Base-by-base conservation (phyloP, 345 rosid genomes). In the Citrus medica region DNA sequence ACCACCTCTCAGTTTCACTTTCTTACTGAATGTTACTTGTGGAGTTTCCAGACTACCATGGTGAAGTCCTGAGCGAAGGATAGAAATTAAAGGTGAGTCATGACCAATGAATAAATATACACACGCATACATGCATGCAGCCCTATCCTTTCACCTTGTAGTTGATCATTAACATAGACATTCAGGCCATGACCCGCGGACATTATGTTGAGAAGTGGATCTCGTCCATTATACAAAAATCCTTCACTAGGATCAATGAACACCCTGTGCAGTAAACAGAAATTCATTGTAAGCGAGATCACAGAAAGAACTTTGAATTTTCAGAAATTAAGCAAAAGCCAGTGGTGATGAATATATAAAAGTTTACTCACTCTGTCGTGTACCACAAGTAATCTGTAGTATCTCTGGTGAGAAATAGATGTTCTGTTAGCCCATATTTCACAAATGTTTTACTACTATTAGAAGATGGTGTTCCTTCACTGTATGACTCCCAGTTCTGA, bases 161-260 rank as follows among this genome's bases (percentile, higher is more conserved):
- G 90, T 85, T 91, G 88, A 13, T 95, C 98, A 69, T 92, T 92
- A 79, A 94, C 77, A 74, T 89, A 92, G 65, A 91, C 91, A 80
- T 88, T 88, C 80, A 91, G 82, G 37, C 83, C 92, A 83, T 91
- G 97, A 13, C 98, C 97, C 35, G 98, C 98, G 35, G 98, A 92
- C 79, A 37, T 46, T 76, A 82, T 70, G 0, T 82, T 90, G 69
- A 94, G 94, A 63, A 86, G 79, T 42, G 95, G 97, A 76, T 38
- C 35, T 33, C 89, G 82, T 67, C 95, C 95, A 19, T 73, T 83
- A 85, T 83, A 89, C 77, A 90, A 75, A 79, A 93, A 90, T 4
- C 77, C 83, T 85, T 94, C 98, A 67, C 78, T 69, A 7, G 87
- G n/a, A 56, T 84, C 85, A 35, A 94, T 76, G 9, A 85, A 88